A percentile compares a stretch with the other conserved stretches of the same genome.
Conservation (phyloP, 2,329 filamentous ascomycete genomes). For the Dactylellina drechsleri region DNA sequence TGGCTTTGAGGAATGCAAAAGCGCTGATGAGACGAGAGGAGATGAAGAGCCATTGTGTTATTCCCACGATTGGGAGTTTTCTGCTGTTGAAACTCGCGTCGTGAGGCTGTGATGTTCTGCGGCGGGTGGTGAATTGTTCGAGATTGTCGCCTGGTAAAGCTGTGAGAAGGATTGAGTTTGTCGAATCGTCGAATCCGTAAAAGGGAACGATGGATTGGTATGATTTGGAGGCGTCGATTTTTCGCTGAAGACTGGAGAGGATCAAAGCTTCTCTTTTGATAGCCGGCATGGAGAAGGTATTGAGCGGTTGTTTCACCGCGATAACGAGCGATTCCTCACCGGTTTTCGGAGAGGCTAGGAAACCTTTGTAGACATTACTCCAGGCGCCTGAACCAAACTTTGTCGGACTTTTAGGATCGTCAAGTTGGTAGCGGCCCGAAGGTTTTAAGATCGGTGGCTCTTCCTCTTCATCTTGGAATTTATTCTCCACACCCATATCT, state of each 20-base stretch:
- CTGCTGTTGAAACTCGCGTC: conserved; percentile 22
- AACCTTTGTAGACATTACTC: conserved; percentile 54
- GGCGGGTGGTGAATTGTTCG: conserved; percentile 34
- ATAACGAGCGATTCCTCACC: conserved; percentile 22
- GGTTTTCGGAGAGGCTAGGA: conserved; percentile 18
- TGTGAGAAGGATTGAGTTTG: conserved; percentile 55
- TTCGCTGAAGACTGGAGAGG: conserved; percentile 54
- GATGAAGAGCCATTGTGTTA: conserved; percentile 57
- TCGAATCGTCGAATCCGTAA: conserved; percentile 55
- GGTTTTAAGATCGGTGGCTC: conserved; percentile 16
- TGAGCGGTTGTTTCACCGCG: conserved; percentile 56
- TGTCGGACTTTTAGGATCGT: conserved; percentile 25
- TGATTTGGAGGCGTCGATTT: conserved; percentile 8
- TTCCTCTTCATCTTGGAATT: conserved; percentile 5
- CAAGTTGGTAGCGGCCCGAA: conserved; percentile 24
- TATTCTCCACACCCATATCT: conserved; percentile 38
- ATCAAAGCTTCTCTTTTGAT: conserved; percentile 56
- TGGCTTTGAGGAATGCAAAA: conserved; percentile 54
- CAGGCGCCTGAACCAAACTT: conserved; percentile 57
- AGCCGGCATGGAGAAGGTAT: conserved; percentile 40
- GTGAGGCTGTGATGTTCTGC: conserved; percentile 13
- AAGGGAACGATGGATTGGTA: conserved; percentile 51
- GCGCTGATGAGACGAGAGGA: conserved; percentile 53
- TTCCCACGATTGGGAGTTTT: conserved; percentile 54
- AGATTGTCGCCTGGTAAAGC: conserved; percentile 55